Evolutionary conservation across 2,329 filamentous ascomycete genomes (phyloP).

Genomic region (Phyllachora maydis): DNA sequence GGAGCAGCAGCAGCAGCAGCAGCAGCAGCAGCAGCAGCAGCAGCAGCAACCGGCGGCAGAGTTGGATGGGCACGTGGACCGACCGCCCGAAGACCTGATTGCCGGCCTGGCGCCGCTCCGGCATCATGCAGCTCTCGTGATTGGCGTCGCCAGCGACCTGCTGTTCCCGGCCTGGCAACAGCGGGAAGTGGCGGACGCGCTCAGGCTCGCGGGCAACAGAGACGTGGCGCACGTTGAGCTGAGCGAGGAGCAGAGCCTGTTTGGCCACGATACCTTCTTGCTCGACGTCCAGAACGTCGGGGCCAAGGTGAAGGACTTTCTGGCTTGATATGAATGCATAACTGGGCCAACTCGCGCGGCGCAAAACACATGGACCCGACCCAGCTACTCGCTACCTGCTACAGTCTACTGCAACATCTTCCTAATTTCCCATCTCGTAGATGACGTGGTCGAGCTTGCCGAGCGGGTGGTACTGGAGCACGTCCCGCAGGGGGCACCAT

Average conservation of each 20-base stretch:
- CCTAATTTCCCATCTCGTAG: too few relatives aligned
- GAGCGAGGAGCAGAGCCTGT: slow-evolving; percentile 82
- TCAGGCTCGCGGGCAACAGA: slow-evolving; percentile 58
- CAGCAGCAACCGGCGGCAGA: too few relatives aligned
- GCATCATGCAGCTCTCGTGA: slow-evolving; percentile 64
- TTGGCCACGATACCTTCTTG: slow-evolving; percentile 92
- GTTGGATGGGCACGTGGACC: slow-evolving; percentile 12
- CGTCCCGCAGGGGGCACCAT: too few relatives aligned
- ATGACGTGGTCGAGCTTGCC: too few relatives aligned
- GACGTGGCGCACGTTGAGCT: slow-evolving; percentile 76
- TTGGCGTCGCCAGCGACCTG: slow-evolving; percentile 91
- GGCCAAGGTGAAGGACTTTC: slow-evolving; percentile 61
- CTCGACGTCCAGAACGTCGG: slow-evolving; percentile 85
- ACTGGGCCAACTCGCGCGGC: too few relatives aligned
- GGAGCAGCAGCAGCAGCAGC: slow-evolving; percentile 58
- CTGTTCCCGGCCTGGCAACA: slow-evolving; percentile 98
- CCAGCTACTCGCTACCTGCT: too few relatives aligned
- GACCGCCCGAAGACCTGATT: slow-evolving; percentile 62
- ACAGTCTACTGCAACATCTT: too few relatives aligned
- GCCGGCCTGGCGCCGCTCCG: slow-evolving; percentile 50
- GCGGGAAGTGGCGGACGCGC: slow-evolving; percentile 71
- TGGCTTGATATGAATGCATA: slow-evolving; percentile 34
- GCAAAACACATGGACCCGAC: too few relatives aligned
- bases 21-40: too few relatives aligned
- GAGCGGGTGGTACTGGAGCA: too few relatives aligned